Evolutionary conservation across 2,329 filamentous ascomycete species (phyloP), one percentile per base, ranked within the genome.

Genomic region (Lasiodiplodia gonubiensis): DNA sequence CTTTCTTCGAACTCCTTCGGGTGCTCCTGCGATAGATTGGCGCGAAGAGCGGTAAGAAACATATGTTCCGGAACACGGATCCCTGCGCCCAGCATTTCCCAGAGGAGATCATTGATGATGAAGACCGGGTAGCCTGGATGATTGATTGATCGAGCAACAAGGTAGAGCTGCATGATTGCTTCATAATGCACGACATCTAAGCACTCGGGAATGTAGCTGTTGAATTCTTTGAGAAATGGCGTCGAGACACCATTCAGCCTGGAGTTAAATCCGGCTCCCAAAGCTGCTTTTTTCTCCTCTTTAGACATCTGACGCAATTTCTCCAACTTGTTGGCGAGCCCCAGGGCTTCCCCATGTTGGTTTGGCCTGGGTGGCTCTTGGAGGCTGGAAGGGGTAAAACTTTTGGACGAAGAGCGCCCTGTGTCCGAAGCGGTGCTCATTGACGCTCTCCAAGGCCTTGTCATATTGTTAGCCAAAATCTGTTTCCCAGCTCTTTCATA

Each of bases 151-250:
- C 52, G 46, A 42, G 52, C 68, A n/a, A 25, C 6, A 25, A 51
- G 35, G 23, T 67, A 64, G 10, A 69, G 52, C 10, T 57, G 37
- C 21, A 69, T 18, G 7, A 67, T 39, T 8, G 59, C 55, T 39
- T 64, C 57, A 21, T 39, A 61, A 33, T 66, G 67, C n/a, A 53
- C n/a, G 16, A 54, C 25, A 39, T 33, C 53, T 16, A 42, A 54
- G 25, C 27, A 53, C 25, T 51, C 57, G 23, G 68, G 53, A 18
- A 69, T 60, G 23, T 65, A 21, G 25, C 37, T 21, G 42, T 60
- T 61, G 35, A 68, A 69, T 3, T 42, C 39, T 23, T 52, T 27
- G 39, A 68, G 48, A 60, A 67, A 67, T 33, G 49, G 57, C n/a
- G 68, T 37, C 1, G 35, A 25, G 4, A 57, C 30, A 33, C 30